Evolutionary conservation across 2,329 filamentous ascomycete species (phyloP).

Genomic region (Chaetomium olivaceum): DNA sequence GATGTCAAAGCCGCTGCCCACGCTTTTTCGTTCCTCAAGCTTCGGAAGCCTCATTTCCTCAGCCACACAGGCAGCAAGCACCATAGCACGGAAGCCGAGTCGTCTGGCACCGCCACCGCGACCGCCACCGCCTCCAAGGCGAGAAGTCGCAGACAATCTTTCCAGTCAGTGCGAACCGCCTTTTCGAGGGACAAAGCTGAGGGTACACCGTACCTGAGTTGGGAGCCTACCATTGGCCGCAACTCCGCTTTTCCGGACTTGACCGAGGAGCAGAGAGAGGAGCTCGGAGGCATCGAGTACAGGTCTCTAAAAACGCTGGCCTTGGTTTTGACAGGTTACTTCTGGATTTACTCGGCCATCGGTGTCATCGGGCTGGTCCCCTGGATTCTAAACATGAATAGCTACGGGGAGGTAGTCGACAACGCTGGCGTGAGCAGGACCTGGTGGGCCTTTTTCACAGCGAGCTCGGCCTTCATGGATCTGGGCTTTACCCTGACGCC

Average conservation of each 20-base stretch:
- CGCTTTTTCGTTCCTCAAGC: conserved; percentile 38
- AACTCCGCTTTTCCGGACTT: conserved; percentile 92
- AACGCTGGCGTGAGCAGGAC: conserved; percentile 61
- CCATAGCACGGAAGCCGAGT: conserved; percentile 42
- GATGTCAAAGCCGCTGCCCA: conserved; percentile 46
- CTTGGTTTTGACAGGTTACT: conserved; percentile 76
- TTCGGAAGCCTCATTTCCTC: conserved; percentile 27
- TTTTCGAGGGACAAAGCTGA: conserved; percentile 57
- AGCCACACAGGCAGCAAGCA: conserved; percentile 43
- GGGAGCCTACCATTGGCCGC: conserved; percentile 85
- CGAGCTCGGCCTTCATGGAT: conserved; percentile 89
- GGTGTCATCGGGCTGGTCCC: conserved; percentile 72
- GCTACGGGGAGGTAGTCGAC: conserved; percentile 67
- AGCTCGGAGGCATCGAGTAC: conserved; percentile 95
- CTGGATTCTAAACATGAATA: conserved; percentile 69
- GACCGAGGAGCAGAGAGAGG: conserved; percentile 87
- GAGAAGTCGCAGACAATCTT: conserved; percentile 48
- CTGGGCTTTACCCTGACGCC: conserved; percentile 90
- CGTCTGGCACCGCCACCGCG: conserved; percentile 20
- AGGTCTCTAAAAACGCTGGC: conserved; percentile 85
- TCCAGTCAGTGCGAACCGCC: conserved; percentile 59
- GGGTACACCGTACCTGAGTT: conserved; percentile 84
- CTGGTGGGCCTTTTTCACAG: conserved; percentile 94
- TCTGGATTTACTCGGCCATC: conserved; percentile 77
- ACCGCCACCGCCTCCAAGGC: conserved; percentile 13